These are phyloP conservation scores for Capronia coronata DNA, from an alignment of 2,329 filamentous ascomycete species.

Conservation along the genomic window DNA sequence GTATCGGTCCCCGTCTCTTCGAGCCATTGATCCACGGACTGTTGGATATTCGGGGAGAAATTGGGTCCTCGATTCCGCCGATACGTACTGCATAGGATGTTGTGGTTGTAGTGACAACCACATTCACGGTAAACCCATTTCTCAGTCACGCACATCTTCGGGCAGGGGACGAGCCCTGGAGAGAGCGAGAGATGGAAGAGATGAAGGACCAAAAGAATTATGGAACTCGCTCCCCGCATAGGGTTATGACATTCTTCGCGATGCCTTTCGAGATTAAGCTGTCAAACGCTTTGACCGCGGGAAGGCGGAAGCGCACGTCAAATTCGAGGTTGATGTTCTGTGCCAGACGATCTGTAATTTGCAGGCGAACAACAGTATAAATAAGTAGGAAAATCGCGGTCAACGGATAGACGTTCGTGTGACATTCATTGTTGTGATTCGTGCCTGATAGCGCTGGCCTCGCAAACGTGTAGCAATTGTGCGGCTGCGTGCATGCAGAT, in stretches of 20 bases:
- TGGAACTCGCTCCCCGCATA: slow-evolving; percentile 3
- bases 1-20: slow-evolving; percentile 2
- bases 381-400: not conserved
- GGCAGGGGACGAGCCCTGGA: not conserved
- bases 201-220: not conserved
- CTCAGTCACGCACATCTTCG: slow-evolving; percentile 25
- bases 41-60: slow-evolving; percentile 11
- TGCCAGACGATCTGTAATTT: slow-evolving; percentile 9
- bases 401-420: slow-evolving; percentile 2
- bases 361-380: not conserved
- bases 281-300: slow-evolving; percentile 13
- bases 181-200: not conserved
- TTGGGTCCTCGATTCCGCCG: slow-evolving; percentile 5
- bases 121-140: slow-evolving; percentile 27
- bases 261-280: slow-evolving; percentile 8
- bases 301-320: slow-evolving; percentile 12
- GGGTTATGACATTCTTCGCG: slow-evolving; percentile 13
- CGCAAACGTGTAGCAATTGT: not conserved
- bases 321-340: slow-evolving; percentile 3
- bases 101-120: slow-evolving; percentile 24
- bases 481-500: slow-evolving; percentile 17
- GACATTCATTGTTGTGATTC: slow-evolving; percentile 2
- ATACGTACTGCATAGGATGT: slow-evolving; percentile 14
- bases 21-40: slow-evolving; percentile 8
- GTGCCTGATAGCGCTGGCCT: not conserved